These are phyloP conservation scores for Malassezia furfur DNA, from an alignment of 1,284 basidiomycete genomes.

Conservation along the genomic window DNA sequence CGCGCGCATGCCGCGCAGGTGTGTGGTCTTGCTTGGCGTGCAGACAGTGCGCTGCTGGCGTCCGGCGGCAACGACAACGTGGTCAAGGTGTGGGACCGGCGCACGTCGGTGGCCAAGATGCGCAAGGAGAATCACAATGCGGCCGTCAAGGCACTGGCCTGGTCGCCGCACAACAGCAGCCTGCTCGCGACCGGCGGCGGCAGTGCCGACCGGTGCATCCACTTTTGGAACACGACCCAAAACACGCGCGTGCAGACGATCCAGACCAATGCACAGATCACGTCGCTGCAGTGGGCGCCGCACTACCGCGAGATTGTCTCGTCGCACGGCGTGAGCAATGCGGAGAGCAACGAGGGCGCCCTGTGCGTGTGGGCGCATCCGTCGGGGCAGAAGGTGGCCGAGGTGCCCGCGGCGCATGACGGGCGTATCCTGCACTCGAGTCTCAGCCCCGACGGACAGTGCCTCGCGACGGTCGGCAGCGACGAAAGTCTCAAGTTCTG, in stretches of 20 bases:
- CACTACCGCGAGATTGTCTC: slow-evolving; percentile 82
- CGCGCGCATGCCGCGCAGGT: slow-evolving; percentile 41
- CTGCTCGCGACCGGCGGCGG: slow-evolving; percentile 89
- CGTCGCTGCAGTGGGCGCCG: slow-evolving; percentile 77
- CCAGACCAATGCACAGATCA: slow-evolving; percentile 64
- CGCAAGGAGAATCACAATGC: slow-evolving; percentile 63
- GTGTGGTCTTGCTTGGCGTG: slow-evolving; percentile 43
- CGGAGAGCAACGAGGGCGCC: slow-evolving; percentile 31
- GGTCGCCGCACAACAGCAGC: slow-evolving; percentile 92
- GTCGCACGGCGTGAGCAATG: slow-evolving; percentile 62
- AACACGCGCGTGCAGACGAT: slow-evolving; percentile 41
- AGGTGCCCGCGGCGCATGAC: slow-evolving; percentile 41
- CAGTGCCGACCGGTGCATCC: slow-evolving; percentile 83
- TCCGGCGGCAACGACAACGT: slow-evolving; percentile 95
- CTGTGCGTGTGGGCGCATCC: slow-evolving; percentile 45
- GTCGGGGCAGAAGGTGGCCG: slow-evolving; percentile 33
- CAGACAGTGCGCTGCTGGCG: slow-evolving; percentile 62
- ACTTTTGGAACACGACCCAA: slow-evolving; percentile 61
- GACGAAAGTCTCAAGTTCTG: slow-evolving; percentile 48
- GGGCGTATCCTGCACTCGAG: slow-evolving; percentile 33
- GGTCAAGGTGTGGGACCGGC: slow-evolving; percentile 83
- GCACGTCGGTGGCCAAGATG: slow-evolving; percentile 75
- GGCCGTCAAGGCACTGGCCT: slow-evolving; percentile 63
- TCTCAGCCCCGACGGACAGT: slow-evolving; percentile 43
- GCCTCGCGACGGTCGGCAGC: slow-evolving; percentile 40